Conservation (phyloP, 352 stramenopile species). For the Phytophthora citricola region DNA sequence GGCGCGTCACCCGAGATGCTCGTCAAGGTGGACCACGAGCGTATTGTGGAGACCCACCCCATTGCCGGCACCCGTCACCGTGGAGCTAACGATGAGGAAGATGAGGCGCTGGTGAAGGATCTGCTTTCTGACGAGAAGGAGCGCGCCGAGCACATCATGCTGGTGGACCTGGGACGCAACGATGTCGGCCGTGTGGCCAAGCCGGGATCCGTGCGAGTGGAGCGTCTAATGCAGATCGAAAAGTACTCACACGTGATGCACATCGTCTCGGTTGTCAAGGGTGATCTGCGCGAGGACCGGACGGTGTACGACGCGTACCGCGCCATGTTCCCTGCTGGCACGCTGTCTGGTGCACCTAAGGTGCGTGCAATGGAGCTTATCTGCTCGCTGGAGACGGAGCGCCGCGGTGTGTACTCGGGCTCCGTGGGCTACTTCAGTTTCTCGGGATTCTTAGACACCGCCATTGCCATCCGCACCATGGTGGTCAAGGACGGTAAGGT, state of each 20-base stretch:
- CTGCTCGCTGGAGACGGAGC: constrained; percentile 82
- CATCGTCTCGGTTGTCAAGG: constrained; percentile 91
- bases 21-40: constrained; percentile 87
- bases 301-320: constrained; percentile 91
- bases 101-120: constrained; percentile 79
- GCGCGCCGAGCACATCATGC: constrained; percentile 93
- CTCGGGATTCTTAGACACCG: constrained; percentile 86
- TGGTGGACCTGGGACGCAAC: constrained; percentile 92
- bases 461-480: constrained; percentile 90
- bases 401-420: constrained; percentile 85
- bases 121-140: constrained; percentile 90
- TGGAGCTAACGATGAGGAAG: constrained; percentile 85
- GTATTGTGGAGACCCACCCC: constrained; percentile 88
- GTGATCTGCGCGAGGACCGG: constrained; percentile 76
- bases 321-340: constrained; percentile 89
- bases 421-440: constrained; percentile 92
- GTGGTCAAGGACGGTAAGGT: constrained; percentile 82
- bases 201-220: constrained; percentile 81
- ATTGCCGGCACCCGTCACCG: constrained; percentile 91
- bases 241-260: constrained; percentile 94
- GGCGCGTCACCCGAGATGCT: constrained; percentile 91
- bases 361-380: constrained; percentile 92
- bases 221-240: constrained; percentile 91
- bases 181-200: constrained; percentile 88
- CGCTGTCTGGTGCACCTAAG: constrained; percentile 89